Evolutionary conservation across 202 grass and related monocot genomes (phyloP), one percentile per base, ranked within the genome.

Genomic region (Setaria viridis): DNA sequence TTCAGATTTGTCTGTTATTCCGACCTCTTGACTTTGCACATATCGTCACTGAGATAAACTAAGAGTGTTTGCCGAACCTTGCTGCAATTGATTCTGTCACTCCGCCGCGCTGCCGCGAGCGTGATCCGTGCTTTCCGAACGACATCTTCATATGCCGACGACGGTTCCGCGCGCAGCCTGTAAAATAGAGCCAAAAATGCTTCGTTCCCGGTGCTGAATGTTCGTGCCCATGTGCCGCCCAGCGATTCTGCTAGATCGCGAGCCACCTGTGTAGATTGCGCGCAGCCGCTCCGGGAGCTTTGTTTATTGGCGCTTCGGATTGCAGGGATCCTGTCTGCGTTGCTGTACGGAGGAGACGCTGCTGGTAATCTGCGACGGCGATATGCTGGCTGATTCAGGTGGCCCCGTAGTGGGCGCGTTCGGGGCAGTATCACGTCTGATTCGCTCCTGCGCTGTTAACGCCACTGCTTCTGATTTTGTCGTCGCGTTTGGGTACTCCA

Each of bases 171-270:
- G 62, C 0, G 11, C 32, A 77, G 20, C 2, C 65, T 43, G 62
- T 59, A 55, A 69, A 82, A 62, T 78, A 75, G 3, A 51, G 0
- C 7, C 7, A 41, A 29, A 9, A 29, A 48, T 5, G 37, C 72
- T 60, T 63, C n/a, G 63, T 34, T 70, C 7, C 14, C 30, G 4
- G 20, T 19, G 71, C 15, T 69, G 42, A 21, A 77, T 45, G 63
- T 82, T 76, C 9, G n/a, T 63, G 7, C 15, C 72, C 85, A 82
- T 87, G 62, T 54, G 72, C 16, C 15, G n/a, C 35, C 11, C 20
- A 43, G 55, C 16, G 80, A 78, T 83, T 63, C 15, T 82, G 43
- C 35, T 77, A 87, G 86, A 77, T 77, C 10, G 20, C 56, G 53
- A 60, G 32, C 59, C 59, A 37, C 12, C 39, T 75, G 78, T 25